Evolutionary conservation across 306 rosid genomes (phyloP), one percentile per base, ranked within the genome.

Genomic region (Dalbergia cultrata): DNA sequence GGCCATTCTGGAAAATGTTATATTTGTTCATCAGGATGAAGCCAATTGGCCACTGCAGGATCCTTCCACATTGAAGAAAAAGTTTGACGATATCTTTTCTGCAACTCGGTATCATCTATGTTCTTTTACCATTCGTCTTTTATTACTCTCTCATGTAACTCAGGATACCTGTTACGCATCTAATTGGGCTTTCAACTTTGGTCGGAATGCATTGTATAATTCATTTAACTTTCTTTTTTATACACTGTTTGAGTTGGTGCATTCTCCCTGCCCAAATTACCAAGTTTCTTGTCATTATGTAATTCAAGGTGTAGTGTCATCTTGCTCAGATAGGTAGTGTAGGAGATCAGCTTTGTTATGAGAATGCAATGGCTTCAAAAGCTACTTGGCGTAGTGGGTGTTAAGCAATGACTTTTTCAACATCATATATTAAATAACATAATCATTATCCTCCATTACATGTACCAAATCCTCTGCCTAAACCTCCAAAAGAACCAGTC

Each of bases 11-110:
- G 99, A 95, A 82, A 95, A 93, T 73, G 99, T 95, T 39, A 89
- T 95, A 70, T 95, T 95, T 67, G 98, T 88, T 69, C 99, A 95
- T 84, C 99, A 95, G 81, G 99, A 95, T 79, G 99, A 95, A 88
- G 99, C 99, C 18, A 95, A 95, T 76, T 95, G 99, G 99, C 99
- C 98, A n/a, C 79, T 95, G 67, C 99, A 95, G 82, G 99, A 95
- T 85, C 89, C 98, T 85, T 95, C 99, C 67, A 93, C 99, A 1
- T 75, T 95, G 39, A 95, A 95, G 87, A 95, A 95, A 76, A 95
- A 95, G 82, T 95, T 95, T 58, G 98, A 95, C 21, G 99, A 95
- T 70, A 95, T 93, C 85, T 95, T 95, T 80, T 95, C 99, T 9
- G 98, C 99, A 4, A 95, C 99, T 19, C 88, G 95, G 98, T 93